A percentile compares a stretch with the other conserved stretches of the same genome.
These are phyloP conservation scores for Candida ipomoeae DNA, from an alignment of 805 yeast genomes.

Conservation along the genomic window DNA sequence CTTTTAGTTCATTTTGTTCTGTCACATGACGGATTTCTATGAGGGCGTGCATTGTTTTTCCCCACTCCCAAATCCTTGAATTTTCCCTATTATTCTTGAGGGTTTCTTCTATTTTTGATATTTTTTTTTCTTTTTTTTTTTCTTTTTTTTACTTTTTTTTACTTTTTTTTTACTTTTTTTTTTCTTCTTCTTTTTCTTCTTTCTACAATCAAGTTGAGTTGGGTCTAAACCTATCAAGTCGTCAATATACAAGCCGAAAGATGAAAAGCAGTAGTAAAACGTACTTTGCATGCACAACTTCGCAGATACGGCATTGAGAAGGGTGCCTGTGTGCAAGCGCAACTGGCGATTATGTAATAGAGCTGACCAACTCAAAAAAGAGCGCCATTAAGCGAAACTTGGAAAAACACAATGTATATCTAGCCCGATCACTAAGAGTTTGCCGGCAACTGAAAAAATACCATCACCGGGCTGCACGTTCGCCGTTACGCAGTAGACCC, in stretches of 20 bases:
- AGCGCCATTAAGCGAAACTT: not conserved
- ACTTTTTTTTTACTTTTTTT: conserved; percentile 7
- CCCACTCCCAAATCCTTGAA: not conserved
- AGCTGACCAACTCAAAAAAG: not conserved
- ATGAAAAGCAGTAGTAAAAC: not conserved
- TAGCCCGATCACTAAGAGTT: not conserved
- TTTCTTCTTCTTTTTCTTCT: not conserved
- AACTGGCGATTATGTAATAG: too few relatives aligned
- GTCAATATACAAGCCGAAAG: not conserved
- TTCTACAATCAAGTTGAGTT: not conserved
- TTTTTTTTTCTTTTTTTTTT: conserved; percentile 7
- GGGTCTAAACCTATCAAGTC: not conserved
- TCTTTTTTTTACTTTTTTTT: conserved; percentile 9
- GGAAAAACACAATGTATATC: not conserved
- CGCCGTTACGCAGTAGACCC: too few relatives aligned
- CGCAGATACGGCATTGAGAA: not conserved
- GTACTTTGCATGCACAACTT: not conserved
- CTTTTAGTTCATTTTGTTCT: not conserved
- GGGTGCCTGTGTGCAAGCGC: not conserved
- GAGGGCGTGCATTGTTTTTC: not conserved
- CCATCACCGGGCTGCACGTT: too few relatives aligned
- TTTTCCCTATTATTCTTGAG: not conserved
- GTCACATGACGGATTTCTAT: not conserved
- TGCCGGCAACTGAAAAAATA: not conserved
- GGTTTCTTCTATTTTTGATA: conserved; percentile 3